Evolutionary conservation across 2,329 filamentous ascomycete species (phyloP), one percentile per base, ranked within the genome.

Genomic region (Fusarium dlaminii): DNA sequence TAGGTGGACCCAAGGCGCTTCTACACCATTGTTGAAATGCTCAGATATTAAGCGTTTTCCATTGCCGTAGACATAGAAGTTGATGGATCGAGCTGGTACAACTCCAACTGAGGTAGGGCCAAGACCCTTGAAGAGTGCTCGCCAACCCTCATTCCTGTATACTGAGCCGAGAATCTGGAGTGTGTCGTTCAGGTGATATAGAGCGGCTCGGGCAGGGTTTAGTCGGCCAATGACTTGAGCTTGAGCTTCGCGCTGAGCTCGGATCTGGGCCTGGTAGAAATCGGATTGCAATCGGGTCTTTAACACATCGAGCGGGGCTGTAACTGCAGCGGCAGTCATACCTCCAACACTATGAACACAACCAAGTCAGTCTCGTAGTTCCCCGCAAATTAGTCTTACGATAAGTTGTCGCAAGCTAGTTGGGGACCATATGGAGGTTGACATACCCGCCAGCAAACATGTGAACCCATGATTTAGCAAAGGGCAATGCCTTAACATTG

Each of bases 201-300:
- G 80, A 4, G 90, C 91, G 54, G 90, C 90, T 57, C 91, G 90
- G 20, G 90, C 81, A 9, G 94, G 89, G 52, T 91, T 90, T 75
- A 94, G 87, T 32, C 77, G 70, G 32, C 78, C 77, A 39, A 81
- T 72, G 82, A 86, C 77, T 83, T 88, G 79, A 79, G 90, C 74
- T 83, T 89, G 79, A 79, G 90, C 88, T n/a, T 89, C 85, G 56
- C 93, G 90, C 14, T 90, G 88, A 22, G 92, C 90, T 36, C 88
- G 88, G 51, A 98, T 88, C 82, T 98, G 94, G 14, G 91, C 88
- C 82, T 98, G 94, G 87, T 98, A 98, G 82, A 97, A 97, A 80
- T 97, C 95, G 79, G 94, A 97, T 82, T 98, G 96, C 7, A 98
- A 87, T 40, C 96, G 91, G 17, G 96, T 98, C 83, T 97, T 97